phyloP scores from a whole-genome alignment of 1,284 basidiomycete species.

The Meira nashicola region DNA sequence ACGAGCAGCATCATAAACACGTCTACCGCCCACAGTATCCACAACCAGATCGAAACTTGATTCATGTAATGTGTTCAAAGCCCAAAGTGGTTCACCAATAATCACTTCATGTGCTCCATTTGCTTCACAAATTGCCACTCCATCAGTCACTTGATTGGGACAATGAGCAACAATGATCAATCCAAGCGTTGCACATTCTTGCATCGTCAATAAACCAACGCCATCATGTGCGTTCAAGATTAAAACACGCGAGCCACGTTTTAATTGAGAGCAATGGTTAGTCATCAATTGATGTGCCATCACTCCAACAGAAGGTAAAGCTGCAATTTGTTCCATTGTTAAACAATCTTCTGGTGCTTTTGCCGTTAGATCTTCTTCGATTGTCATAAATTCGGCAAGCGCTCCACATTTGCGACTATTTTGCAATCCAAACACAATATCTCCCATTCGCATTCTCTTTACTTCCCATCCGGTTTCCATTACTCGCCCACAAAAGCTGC shows the following conservation, averaged over 20 bases:
- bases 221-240: constrained; percentile 55
- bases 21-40: constrained; percentile 48
- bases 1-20: constrained; percentile 55
- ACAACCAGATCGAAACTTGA: constrained; percentile 53
- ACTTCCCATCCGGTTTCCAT: constrained; percentile 54
- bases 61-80: constrained; percentile 54
- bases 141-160: constrained; percentile 49
- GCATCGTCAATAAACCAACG: constrained; percentile 54
- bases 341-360: constrained; percentile 52
- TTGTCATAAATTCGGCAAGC: constrained; percentile 53
- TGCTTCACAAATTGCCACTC: constrained; percentile 48
- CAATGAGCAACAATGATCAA: constrained; percentile 55
- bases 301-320: constrained; percentile 53
- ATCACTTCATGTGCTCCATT: constrained; percentile 55
- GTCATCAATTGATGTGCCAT: constrained; percentile 54
- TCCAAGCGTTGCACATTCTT: constrained; percentile 52
- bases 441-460: constrained; percentile 52
- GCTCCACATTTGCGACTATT: constrained; percentile 53
- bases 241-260: constrained; percentile 51
- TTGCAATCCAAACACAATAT: constrained; percentile 55
- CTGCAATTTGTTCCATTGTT: constrained; percentile 54
- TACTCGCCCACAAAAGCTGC: constrained; percentile 54
- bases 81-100: constrained; percentile 54
- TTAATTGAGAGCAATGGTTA: constrained; percentile 50
- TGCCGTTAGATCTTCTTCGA: constrained; percentile 53